Evolutionary conservation across 805 yeast genomes (phyloP), one percentile per base, ranked within the genome.

Genomic region (Torulaspora quercuum): DNA sequence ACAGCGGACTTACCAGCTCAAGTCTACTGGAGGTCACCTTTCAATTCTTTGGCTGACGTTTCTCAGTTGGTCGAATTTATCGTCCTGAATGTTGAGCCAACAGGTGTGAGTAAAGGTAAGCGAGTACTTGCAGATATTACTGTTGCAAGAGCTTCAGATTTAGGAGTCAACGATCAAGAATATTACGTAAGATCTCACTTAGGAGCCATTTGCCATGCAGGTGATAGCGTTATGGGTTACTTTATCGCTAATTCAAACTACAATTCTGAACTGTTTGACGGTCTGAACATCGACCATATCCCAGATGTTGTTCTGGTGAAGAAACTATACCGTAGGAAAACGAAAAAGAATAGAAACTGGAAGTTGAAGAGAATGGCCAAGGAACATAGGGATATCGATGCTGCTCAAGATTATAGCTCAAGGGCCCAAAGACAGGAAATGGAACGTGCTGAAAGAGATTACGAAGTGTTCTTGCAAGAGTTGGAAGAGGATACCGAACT

Each of bases 301-400:
- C 92, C 95, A 12, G 97, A 89, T 52, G 95, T 89, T 33, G 73
- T 87, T 2, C 63, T 89, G 45, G 94, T 90, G 39, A 87, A 88
- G 86, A 89, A 88, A 60, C 76, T 76, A 64, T 90, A 88, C 69
- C 73, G 80, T 29, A 81, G 95, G 71, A 82, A 81, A 68, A 70
- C 78, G 30, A 77, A 75, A 68, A 82, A 78, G 69, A 67, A 75
- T 48, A 82, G 81, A 75, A 76, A 80, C 72, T 86, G 95, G 95
- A 86, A 82, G 66, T 78, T 90, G 65, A 84, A 85, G 80, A 83
- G 97, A 73, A 89, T 90, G 96, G 97, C 97, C 24, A 84, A 74
- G 57, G 97, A 92, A 67, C 95, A 89, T 67, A 76, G 78, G 49
- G 97, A 89, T 52, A 78, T 86, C 48, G 88, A 80, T 29, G 94